Evolutionary conservation across 495 filamentous ascomycete species (phyloP).

Genomic region (Penicillium ochrochloron): DNA sequence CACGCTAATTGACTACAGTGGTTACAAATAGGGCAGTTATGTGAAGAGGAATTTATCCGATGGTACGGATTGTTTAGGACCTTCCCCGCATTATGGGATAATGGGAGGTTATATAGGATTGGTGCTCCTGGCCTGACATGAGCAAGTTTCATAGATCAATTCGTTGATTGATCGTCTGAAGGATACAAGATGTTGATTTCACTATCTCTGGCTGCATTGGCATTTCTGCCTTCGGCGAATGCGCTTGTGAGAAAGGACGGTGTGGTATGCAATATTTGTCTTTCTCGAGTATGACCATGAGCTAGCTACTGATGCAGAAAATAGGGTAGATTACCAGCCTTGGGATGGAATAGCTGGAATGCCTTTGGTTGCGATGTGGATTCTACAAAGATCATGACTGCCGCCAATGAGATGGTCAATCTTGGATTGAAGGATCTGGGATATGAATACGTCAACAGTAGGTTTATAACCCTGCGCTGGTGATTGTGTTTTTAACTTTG

Average conservation of each 20-base stretch:
- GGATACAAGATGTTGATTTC: constrained; percentile 17
- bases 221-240: constrained; percentile 23
- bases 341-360: constrained; percentile 68
- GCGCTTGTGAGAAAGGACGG: constrained; percentile 35
- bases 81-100: constrained; percentile 22
- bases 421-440: constrained; percentile 64
- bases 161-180: neutral
- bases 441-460: constrained; percentile 68
- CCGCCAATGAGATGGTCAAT: constrained; percentile 54
- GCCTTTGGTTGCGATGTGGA: constrained; percentile 61
- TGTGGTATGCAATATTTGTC: constrained; percentile 27
- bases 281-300: neutral
- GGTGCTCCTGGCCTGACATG: neutral
- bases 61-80: constrained; percentile 5
- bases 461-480: constrained; percentile 23
- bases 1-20: constrained; percentile 9
- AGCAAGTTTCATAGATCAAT: neutral
- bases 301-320: neutral
- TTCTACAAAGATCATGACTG: constrained; percentile 54
- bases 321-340: constrained; percentile 55
- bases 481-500: neutral
- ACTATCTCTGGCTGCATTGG: constrained; percentile 22
- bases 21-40: neutral
- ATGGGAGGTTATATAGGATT: constrained; percentile 6
- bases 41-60: constrained; percentile 6